Percentiles rank a stretch among this genome's conserved stretches.
Conservation (phyloP, 345 rosid species). For the Limnanthes douglasii region DNA sequence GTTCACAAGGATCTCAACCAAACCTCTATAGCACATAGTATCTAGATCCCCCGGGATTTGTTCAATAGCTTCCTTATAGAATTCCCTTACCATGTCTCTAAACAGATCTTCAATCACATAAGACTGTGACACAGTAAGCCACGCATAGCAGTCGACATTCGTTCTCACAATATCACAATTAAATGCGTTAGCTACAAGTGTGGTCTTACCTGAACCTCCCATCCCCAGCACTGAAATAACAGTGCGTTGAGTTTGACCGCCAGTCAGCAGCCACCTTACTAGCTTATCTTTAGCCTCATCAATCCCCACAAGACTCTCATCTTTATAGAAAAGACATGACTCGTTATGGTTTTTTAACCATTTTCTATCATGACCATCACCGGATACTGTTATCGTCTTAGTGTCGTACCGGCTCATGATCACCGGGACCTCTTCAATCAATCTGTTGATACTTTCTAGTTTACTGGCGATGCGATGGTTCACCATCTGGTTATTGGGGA, state of each 20-base stretch:
- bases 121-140: constrained; percentile 23
- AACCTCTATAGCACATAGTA: constrained; percentile 13
- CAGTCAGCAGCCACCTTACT: constrained; percentile 10
- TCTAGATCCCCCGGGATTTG: constrained; percentile 10
- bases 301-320: constrained; percentile 27
- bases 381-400: neutral
- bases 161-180: constrained; percentile 10
- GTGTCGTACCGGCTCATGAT: constrained; percentile 13
- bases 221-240: constrained; percentile 19
- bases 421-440: constrained; percentile 14
- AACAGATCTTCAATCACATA: constrained; percentile 21
- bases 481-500: constrained; percentile 12
- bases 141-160: constrained; percentile 19
- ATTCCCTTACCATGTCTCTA: constrained; percentile 20
- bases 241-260: constrained; percentile 9
- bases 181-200: constrained; percentile 16
- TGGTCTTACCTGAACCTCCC: constrained; percentile 29
- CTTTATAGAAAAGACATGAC: constrained; percentile 14
- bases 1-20: constrained; percentile 15
- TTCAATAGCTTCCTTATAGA: constrained; percentile 11
- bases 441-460: constrained; percentile 10
- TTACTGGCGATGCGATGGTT: constrained; percentile 14
- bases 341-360: constrained; percentile 10
- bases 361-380: constrained; percentile 3
- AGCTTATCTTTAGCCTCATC: constrained; percentile 10